These are phyloP conservation scores for Lojkania enalia DNA, from an alignment of 2,329 filamentous ascomycete species.

Conservation along the genomic window DNA sequence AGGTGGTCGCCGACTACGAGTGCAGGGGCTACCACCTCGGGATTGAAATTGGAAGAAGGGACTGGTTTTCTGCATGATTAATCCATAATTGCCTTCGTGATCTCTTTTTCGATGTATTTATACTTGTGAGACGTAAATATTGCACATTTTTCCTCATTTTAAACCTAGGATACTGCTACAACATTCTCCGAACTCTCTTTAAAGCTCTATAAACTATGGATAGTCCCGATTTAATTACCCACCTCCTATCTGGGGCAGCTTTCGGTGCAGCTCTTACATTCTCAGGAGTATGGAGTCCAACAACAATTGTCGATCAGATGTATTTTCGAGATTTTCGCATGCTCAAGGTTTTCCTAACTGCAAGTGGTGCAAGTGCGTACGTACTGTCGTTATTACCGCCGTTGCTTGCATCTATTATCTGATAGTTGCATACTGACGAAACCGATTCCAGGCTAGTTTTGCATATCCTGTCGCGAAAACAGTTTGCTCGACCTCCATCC, in stretches of 20 bases:
- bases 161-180: no score
- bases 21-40: no score
- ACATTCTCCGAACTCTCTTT: no score
- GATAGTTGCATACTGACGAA: not conserved
- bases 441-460: slow-evolving; percentile 48
- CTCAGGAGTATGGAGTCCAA: slow-evolving; percentile 14
- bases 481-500: slow-evolving; percentile 56
- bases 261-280: slow-evolving; percentile 15
- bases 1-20: no score
- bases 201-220: no score
- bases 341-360: slow-evolving; percentile 17
- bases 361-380: slow-evolving; percentile 15
- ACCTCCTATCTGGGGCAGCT: not conserved
- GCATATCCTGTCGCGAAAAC: slow-evolving; percentile 51
- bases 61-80: no score
- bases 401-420: not conserved
- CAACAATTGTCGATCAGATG: slow-evolving; percentile 14
- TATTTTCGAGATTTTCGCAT: slow-evolving; percentile 12
- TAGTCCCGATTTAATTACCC: no score
- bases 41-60: no score
- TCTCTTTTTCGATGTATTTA: no score
- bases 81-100: no score
- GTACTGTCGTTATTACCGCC: slow-evolving; percentile 1
- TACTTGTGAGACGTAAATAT: no score
- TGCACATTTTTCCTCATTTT: no score